Percentiles rank a stretch among this genome's conserved stretches.
Conservation (phyloP, 805 yeast species). For the Metschnikowia henanensis region DNA sequence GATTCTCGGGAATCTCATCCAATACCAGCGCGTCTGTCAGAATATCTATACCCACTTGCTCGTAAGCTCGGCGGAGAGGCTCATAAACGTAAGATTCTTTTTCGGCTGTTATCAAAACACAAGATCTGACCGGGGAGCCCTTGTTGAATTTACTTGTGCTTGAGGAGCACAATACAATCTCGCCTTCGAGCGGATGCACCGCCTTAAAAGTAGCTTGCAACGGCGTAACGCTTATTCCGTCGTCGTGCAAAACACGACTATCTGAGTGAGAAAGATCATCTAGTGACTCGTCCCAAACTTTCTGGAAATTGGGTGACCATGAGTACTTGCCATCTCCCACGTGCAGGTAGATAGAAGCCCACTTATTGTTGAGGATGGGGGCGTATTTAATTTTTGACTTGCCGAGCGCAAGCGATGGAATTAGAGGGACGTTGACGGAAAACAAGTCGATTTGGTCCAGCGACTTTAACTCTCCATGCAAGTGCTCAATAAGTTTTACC, state of each 20-base stretch:
- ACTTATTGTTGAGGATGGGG: conserved; percentile 77
- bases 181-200: conserved; percentile 54
- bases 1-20: conserved; percentile 14
- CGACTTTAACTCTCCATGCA: conserved; percentile 57
- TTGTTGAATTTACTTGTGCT: background rate
- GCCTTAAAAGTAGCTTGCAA: conserved; percentile 69
- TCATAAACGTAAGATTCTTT: conserved; percentile 39
- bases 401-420: conserved; percentile 49
- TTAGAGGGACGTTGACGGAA: conserved; percentile 81
- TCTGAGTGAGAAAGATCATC: conserved; percentile 52
- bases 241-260: conserved; percentile 66
- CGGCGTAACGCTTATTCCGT: conserved; percentile 54
- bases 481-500: conserved; percentile 58
- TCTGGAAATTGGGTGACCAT: conserved; percentile 84
- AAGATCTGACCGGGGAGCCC: background rate
- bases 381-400: conserved; percentile 66
- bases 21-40: conserved; percentile 24
- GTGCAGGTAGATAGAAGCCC: conserved; percentile 65
- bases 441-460: conserved; percentile 61
- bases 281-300: conserved; percentile 55
- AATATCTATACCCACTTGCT: conserved; percentile 26
- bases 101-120: conserved; percentile 40
- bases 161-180: conserved; percentile 40
- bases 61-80: conserved; percentile 42
- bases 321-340: conserved; percentile 43